phyloP scores from a whole-genome alignment of 2,329 filamentous ascomycete genomes.

The Penicillium sp. region DNA sequence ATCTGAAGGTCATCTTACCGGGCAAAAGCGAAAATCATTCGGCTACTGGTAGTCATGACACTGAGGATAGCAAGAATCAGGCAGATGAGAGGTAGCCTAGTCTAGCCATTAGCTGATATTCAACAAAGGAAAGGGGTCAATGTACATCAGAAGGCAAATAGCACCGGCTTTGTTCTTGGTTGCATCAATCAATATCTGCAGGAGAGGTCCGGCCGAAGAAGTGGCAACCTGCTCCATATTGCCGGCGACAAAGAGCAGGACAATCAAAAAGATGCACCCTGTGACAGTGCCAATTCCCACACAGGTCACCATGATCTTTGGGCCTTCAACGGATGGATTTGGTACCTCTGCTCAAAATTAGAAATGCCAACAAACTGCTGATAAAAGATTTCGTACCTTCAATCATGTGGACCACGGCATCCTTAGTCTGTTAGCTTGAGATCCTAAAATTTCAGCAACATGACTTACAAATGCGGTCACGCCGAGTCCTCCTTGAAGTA shows the following conservation, averaged over 20 bases:
- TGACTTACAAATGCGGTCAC: constrained; percentile 52
- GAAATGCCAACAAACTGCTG: neutral
- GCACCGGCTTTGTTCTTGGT: constrained; percentile 63
- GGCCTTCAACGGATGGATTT: constrained; percentile 54
- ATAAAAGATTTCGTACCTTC: constrained; percentile 28
- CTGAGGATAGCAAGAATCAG: constrained; percentile 34
- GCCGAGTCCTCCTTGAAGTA: constrained; percentile 52
- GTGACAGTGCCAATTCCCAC: constrained; percentile 63
- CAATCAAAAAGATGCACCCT: constrained; percentile 62
- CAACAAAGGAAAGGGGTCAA: neutral
- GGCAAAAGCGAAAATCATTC: constrained; percentile 38
- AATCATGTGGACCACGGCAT: constrained; percentile 52
- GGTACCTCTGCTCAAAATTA: constrained; percentile 33
- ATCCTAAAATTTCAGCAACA: neutral
- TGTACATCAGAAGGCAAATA: constrained; percentile 61
- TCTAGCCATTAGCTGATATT: constrained; percentile 3
- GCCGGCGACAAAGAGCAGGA: constrained; percentile 63
- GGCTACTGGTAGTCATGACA: constrained; percentile 38
- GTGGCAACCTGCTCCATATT: constrained; percentile 58
- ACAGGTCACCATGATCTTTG: constrained; percentile 65
- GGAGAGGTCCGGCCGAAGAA: constrained; percentile 57
- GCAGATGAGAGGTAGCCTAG: constrained; percentile 33
- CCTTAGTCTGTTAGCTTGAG: constrained; percentile 18
- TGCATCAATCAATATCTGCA: constrained; percentile 64
- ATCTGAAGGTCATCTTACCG: constrained; percentile 18